phyloP scores from a whole-genome alignment of 176 grass and related monocot genomes.

The Cenchrus purpureus region DNA sequence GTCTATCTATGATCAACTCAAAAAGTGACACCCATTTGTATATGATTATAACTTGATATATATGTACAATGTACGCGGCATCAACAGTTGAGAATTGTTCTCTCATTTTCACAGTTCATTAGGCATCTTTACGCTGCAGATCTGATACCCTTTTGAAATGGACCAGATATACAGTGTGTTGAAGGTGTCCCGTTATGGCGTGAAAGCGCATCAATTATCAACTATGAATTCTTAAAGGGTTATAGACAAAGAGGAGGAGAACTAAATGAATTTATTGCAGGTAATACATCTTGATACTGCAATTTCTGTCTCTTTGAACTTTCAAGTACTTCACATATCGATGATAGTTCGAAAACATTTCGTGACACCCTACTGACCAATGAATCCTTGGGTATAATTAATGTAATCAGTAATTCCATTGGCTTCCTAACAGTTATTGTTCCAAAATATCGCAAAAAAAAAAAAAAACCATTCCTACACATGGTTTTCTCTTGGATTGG shows the following conservation, averaged over 20 bases:
- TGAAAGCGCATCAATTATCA: slow-evolving; percentile 58
- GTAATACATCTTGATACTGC: slow-evolving; percentile 45
- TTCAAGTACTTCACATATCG: slow-evolving; percentile 17
- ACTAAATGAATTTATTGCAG: slow-evolving; percentile 84
- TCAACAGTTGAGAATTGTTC: not conserved
- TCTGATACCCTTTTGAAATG: slow-evolving; percentile 50
- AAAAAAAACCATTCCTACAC: not conserved
- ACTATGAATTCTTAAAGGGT: slow-evolving; percentile 67
- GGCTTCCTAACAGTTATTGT: not conserved
- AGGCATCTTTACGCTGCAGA: slow-evolving; percentile 15
- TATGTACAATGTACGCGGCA: not conserved
- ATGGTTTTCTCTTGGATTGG: slow-evolving; percentile 11
- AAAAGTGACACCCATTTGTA: not conserved
- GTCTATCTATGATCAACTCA: not conserved
- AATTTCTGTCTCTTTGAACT: not conserved
- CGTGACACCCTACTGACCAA: not conserved
- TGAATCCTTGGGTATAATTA: not conserved
- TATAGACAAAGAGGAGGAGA: slow-evolving; percentile 64
- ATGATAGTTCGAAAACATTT: slow-evolving; percentile 9
- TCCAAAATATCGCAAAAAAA: not conserved
- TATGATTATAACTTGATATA: not conserved
- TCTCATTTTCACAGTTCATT: slow-evolving; percentile 19
- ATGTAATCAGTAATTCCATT: slow-evolving; percentile 6
- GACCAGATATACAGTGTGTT: slow-evolving; percentile 82
- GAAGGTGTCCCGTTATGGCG: slow-evolving; percentile 72